These are phyloP conservation scores for Chloranthus sessilifolius DNA, from an alignment of 164 flowering plant species.

Conservation along the genomic window DNA sequence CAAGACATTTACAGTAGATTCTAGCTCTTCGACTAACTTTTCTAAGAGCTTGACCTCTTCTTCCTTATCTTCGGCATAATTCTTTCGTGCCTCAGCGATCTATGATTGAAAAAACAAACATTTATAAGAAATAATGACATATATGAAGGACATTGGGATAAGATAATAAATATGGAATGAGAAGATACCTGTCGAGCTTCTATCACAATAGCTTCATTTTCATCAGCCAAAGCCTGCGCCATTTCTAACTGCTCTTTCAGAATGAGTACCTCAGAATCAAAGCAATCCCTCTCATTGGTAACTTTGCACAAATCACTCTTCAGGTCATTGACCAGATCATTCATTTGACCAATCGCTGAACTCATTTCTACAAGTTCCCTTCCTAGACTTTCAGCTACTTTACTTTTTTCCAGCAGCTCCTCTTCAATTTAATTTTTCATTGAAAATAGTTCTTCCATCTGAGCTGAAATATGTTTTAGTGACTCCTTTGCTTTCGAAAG, in stretches of 20 bases:
- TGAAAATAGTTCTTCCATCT: slow-evolving; percentile 31
- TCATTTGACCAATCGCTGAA: slow-evolving; percentile 41
- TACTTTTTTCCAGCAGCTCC: slow-evolving; percentile 42
- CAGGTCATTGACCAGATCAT: slow-evolving; percentile 34
- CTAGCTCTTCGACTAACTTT: slow-evolving; percentile 90
- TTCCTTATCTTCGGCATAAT: slow-evolving; percentile 75
- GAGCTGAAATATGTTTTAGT: slow-evolving; percentile 25
- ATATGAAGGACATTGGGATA: background rate
- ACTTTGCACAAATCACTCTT: slow-evolving; percentile 39
- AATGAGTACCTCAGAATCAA: slow-evolving; percentile 34
- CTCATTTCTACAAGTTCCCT: slow-evolving; percentile 48
- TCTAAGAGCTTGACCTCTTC: slow-evolving; percentile 84
- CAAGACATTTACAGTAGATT: slow-evolving; percentile 69
- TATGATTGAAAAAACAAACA: slow-evolving; percentile 18
- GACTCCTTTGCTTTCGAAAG: slow-evolving; percentile 31
- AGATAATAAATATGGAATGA: too few species aligned
- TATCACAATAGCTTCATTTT: slow-evolving; percentile 57
- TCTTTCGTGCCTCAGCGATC: slow-evolving; percentile 64
- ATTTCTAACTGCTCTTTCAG: slow-evolving; percentile 63
- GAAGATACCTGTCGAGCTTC: slow-evolving; percentile 81
- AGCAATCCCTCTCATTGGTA: slow-evolving; percentile 44
- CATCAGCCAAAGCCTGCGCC: slow-evolving; percentile 50
- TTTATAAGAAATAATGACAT: slow-evolving; percentile 1
- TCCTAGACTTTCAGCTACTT: slow-evolving; percentile 45
- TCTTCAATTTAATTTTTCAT: slow-evolving; percentile 44